These are phyloP conservation scores for Kazachstania viticola DNA, from an alignment of 805 yeast genomes.

Conservation along the genomic window DNA sequence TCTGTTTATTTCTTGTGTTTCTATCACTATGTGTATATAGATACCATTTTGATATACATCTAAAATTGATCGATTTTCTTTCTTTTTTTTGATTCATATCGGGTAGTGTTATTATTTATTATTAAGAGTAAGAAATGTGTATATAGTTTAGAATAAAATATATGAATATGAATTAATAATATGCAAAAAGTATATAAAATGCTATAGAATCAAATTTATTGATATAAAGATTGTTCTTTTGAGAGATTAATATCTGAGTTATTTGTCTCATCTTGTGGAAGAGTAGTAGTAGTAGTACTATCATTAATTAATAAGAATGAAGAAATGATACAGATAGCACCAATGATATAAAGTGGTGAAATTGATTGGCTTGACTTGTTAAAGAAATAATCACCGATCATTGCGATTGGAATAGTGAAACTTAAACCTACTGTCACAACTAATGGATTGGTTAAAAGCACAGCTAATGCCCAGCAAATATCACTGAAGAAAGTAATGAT, in stretches of 20 bases:
- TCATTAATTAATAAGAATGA: conserved; percentile 73
- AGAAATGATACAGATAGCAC: conserved; percentile 63
- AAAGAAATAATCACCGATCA: conserved; percentile 74
- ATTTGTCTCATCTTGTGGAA: no score
- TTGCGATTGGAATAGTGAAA: conserved; percentile 86
- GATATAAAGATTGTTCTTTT: no score
- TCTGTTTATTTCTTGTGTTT: no score
- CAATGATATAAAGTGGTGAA: conserved; percentile 51
- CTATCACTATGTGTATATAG: no score
- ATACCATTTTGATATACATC: no score
- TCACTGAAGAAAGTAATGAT: conserved; percentile 71
- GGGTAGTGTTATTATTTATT: not conserved
- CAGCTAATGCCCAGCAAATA: conserved; percentile 88
- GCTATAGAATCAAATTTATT: no score
- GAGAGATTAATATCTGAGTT: no score
- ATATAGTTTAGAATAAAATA: no score
- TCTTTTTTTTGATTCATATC: not conserved
- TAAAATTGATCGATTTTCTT: not conserved
- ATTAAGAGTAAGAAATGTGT: no score
- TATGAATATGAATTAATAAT: no score
- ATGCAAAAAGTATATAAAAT: no score
- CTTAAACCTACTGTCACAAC: conserved; percentile 89
- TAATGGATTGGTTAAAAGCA: conserved; percentile 77
- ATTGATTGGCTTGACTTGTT: conserved; percentile 39
- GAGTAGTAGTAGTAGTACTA: no score